Conservation (phyloP, 2,329 filamentous ascomycete genomes). For the Botrytis medusae region DNA sequence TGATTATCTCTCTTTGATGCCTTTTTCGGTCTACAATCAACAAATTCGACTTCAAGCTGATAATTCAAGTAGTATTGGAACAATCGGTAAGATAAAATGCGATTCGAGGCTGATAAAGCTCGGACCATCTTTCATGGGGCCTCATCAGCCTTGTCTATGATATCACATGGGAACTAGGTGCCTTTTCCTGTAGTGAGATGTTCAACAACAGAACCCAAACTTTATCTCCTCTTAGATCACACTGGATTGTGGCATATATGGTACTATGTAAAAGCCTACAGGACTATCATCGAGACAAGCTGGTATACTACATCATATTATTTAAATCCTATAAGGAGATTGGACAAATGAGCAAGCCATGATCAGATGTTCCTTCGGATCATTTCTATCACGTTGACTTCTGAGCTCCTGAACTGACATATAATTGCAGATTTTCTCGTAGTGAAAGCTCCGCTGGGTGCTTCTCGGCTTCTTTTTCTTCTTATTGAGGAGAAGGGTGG, state of each 20-base stretch:
- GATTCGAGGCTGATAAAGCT: slow-evolving; percentile 10
- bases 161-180: slow-evolving; percentile 1
- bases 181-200: not conserved
- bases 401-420: not conserved
- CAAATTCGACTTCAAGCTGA: not conserved
- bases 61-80: not conserved
- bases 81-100: slow-evolving; percentile 4
- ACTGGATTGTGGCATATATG: not conserved
- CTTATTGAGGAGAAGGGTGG: not conserved
- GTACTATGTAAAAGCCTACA: not conserved
- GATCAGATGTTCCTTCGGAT: not conserved
- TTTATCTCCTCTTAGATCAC: not conserved
- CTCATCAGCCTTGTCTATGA: slow-evolving; percentile 2
- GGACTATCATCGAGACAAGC: not conserved
- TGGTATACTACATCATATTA: not conserved
- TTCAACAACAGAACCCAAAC: not conserved
- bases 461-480: not conserved
- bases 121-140: not conserved
- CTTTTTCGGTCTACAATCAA: not conserved
- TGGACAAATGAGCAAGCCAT: not conserved
- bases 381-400: not conserved
- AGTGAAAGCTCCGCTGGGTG: not conserved
- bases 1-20: not conserved
- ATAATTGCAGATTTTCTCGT: not conserved
- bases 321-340: not conserved